These are phyloP conservation scores for Citrus cavaleriei DNA, from an alignment of 345 rosid species.

Conservation along the genomic window DNA sequence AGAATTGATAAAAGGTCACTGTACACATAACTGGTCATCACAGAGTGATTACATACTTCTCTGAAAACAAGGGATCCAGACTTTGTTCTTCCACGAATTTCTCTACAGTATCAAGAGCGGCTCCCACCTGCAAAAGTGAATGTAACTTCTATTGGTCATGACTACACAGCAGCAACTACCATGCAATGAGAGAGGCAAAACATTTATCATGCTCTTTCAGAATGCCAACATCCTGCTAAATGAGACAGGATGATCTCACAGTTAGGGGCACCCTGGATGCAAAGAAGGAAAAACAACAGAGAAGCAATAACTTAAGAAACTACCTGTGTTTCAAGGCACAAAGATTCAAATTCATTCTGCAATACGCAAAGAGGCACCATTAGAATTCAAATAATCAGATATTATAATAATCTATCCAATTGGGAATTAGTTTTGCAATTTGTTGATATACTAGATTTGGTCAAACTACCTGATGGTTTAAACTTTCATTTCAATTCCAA, in stretches of 20 bases:
- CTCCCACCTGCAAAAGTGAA: slow-evolving; percentile 48
- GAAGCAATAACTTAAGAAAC: not conserved
- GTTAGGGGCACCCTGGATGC: not conserved
- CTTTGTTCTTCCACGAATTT: slow-evolving; percentile 70
- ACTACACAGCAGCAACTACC: not conserved
- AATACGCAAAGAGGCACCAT: slow-evolving; percentile 20
- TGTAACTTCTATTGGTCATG: not conserved
- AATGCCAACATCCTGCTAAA: not conserved
- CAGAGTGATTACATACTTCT: slow-evolving; percentile 46
- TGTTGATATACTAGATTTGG: not conserved
- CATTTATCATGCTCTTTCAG: not conserved
- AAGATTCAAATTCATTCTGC: slow-evolving; percentile 63
- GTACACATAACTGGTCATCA: not conserved
- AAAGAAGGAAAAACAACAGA: not conserved
- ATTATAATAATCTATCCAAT: not conserved
- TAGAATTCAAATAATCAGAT: not conserved
- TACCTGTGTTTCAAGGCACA: slow-evolving; percentile 62
- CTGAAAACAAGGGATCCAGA: slow-evolving; percentile 59
- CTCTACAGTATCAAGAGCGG: slow-evolving; percentile 61
- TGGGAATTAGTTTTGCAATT: not conserved
- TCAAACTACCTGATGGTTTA: not conserved
- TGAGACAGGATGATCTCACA: not conserved
- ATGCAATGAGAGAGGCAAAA: not conserved
- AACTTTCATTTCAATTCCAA: not conserved
- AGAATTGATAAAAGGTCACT: not conserved